Base-by-base conservation (phyloP, 352 stramenopile genomes). In the Peronospora farinosa region DNA sequence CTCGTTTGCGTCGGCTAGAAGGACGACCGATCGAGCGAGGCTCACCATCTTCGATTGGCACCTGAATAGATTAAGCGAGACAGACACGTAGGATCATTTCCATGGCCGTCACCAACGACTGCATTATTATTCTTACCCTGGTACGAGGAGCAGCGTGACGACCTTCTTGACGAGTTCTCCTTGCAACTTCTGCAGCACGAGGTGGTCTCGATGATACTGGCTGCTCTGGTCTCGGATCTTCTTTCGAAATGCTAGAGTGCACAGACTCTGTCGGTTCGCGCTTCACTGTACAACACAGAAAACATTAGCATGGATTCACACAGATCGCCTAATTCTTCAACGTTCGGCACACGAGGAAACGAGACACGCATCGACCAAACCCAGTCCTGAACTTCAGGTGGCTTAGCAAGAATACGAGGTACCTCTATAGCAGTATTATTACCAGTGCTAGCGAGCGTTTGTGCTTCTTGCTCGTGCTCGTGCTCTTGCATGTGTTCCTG, bases 291-390 rank as follows among this genome's bases (percentile, higher is more conserved):
- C 0, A 7, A 55, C 15, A 12, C 25, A 52, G 10, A 31, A 44
- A 19, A 11, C 15, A 27, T 57, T 55, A 64, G 47, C 16, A 27
- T 16, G 23, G 7, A 13, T 30, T 5, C 19, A 1, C 12, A 11
- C 15, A 33, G 13, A 6, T 15, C 15, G n/a, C 27, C 35, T 36
- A 15, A 1, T 25, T 49, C 19, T 35, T 48, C 28, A 51, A 41
- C 11, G 7, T 25, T 15, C 41, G 8, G 16, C 25, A 49, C 71
- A 63, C 54, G 50, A 21, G 54, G 32, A 37, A 68, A 63, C 11
- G 56, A 49, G 4, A 70, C 35, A n/a, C 33, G 54, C 10, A 45
- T 56, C 27, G 62, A 69, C 63, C 62, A 74, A 40, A 73, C 31
- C n/a, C n/a, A n/a, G n/a, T n/a, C n/a, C n/a, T n/a, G n/a, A n/a